Conservation (phyloP, 148 eudicot genomes). For the Amaranthus hypochondriacus region DNA sequence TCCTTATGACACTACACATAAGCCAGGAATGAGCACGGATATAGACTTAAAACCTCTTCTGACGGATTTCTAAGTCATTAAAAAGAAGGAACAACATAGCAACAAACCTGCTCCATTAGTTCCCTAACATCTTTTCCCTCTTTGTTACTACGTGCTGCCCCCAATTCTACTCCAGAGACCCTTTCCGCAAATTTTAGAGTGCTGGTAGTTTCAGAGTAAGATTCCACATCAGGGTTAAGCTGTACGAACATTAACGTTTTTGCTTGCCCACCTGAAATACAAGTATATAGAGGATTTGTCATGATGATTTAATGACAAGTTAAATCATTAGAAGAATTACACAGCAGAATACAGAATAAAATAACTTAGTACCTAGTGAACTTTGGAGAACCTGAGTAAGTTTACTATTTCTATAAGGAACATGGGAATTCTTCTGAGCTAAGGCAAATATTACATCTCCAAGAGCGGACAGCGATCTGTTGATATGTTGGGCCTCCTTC, state of each 20-base stretch:
- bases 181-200: constrained; percentile 97
- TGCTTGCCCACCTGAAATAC: constrained; percentile 83
- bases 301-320: neutral
- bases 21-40: neutral
- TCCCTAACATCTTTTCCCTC: constrained; percentile 89
- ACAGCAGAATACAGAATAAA: neutral
- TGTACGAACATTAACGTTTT: constrained; percentile 98
- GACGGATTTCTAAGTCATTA: neutral
- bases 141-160: constrained; percentile 84
- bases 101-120: constrained; percentile 84
- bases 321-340: neutral
- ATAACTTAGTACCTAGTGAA: constrained; percentile 57
- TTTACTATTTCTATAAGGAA: constrained; percentile 96
- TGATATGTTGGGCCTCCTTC: constrained; percentile 92
- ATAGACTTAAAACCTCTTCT: neutral
- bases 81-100: constrained; percentile 1
- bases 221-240: constrained; percentile 92
- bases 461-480: constrained; percentile 88
- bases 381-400: constrained; percentile 97
- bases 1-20: neutral
- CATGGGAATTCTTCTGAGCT: constrained; percentile 80
- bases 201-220: constrained; percentile 85
- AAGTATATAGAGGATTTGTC: constrained; percentile 1
- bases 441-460: constrained; percentile 94
- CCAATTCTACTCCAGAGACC: constrained; percentile 98